Evolutionary conservation across 2,329 filamentous ascomycete genomes (phyloP), one percentile per base, ranked within the genome.

Genomic region (Cordyceps militaris): DNA sequence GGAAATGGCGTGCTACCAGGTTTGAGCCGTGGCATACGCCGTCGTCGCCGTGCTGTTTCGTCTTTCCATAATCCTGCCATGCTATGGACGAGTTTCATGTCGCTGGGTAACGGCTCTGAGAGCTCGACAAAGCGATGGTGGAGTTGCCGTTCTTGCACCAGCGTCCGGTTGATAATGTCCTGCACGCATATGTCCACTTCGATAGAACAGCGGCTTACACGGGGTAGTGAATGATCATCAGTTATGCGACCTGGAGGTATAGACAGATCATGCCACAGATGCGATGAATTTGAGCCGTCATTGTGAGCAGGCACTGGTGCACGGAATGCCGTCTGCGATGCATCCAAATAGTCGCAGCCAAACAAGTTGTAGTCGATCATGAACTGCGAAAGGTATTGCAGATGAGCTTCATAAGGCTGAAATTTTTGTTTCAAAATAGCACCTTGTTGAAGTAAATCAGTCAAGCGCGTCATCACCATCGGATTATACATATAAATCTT

Each of bases 311-410:
- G 92, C 2, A 97, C 76, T 0, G 91, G 91, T 2, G 78, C 77
- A 56, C 94, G 84, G 67, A 96, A 97, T 28, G 74, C 79, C 1
- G 86, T 83, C 61, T 84, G 88, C 10, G 77, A 77, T 51, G 85
- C 87, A 59, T 93, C 83, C 62, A 97, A 84, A 66, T 93, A 95
- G 57, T 85, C 87, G 68, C 94, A 99, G 7, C 95, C 95, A 70
- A 96, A 97, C 63, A 99, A 77, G 68, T 97, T 99, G 76, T 95
- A 99, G 70, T 99, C 95, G 62, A 87, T 88, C 94, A 99, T 97
- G 83, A 95, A 99, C 72, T 99, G 95, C 10, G 94, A 79, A 9
- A 97, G 75, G 69, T 92, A 97, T 67, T 96, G 91, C 61, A 97
- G 72, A 69, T 99, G 95, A 19, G 89, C 91, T 73, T 99, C 94